A percentile compares a stretch with the other conserved stretches of the same genome.
These are phyloP conservation scores for Boletellus sp. DNA, from an alignment of 768 basidiomycete genomes.

Conservation along the genomic window DNA sequence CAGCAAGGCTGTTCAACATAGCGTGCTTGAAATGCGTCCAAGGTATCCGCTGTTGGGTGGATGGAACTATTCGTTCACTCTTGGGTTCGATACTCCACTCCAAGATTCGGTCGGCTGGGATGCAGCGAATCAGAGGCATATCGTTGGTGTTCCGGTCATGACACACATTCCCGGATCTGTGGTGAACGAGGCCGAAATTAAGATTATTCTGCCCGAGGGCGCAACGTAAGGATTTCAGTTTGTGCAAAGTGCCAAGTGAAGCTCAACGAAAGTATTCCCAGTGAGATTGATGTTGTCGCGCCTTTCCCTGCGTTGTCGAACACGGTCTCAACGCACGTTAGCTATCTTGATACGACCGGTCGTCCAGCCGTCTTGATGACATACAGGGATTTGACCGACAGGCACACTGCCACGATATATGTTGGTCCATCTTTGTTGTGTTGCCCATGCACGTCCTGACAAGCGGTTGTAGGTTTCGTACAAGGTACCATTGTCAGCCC, in stretches of 20 bases:
- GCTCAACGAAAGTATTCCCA: slow-evolving; percentile 31
- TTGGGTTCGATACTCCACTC: slow-evolving; percentile 91
- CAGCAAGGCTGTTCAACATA: slow-evolving; percentile 49
- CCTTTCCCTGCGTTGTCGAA: slow-evolving; percentile 76
- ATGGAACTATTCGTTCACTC: slow-evolving; percentile 95
- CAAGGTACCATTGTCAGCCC: slow-evolving; percentile 73
- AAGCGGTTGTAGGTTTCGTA: slow-evolving; percentile 70
- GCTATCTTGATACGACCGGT: slow-evolving; percentile 90
- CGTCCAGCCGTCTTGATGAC: slow-evolving; percentile 73
- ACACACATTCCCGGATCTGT: slow-evolving; percentile 77
- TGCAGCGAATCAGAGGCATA: slow-evolving; percentile 57
- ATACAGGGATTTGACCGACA: slow-evolving; percentile 73
- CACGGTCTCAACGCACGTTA: slow-evolving; percentile 62
- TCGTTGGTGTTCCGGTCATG: slow-evolving; percentile 82
- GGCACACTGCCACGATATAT: slow-evolving; percentile 76
- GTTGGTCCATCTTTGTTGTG: slow-evolving; percentile 47
- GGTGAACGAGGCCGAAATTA: slow-evolving; percentile 74
- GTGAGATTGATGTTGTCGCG: slow-evolving; percentile 69
- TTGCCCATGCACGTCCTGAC: slow-evolving; percentile 8
- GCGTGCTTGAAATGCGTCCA: slow-evolving; percentile 78
- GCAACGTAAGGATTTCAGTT: slow-evolving; percentile 64
- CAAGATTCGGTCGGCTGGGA: slow-evolving; percentile 69
- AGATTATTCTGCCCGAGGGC: slow-evolving; percentile 89
- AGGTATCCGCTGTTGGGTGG: slow-evolving; percentile 93
- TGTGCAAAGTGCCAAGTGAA: not conserved